Conservation (phyloP, 371 early-diverging fungal genomes). For the Smittium culicis region DNA sequence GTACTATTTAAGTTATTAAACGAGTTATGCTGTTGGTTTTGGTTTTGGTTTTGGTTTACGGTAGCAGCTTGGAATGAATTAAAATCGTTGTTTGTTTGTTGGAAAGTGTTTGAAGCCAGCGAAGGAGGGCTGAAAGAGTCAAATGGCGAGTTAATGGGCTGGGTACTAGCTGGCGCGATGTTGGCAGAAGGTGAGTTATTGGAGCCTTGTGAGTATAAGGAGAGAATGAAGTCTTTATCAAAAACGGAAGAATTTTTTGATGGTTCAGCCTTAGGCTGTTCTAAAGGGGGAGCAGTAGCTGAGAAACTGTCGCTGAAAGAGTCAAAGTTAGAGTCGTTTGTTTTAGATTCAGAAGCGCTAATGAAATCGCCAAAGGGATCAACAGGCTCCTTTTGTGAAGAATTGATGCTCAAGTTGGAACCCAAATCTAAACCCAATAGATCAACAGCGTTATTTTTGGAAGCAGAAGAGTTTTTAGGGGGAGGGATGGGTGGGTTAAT, state of each 20-base stretch:
- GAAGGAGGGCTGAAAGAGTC: neutral
- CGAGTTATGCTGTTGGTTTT: neutral
- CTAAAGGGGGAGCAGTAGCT: neutral
- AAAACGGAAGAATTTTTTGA: conserved; percentile 14
- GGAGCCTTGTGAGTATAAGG: conserved; percentile 25
- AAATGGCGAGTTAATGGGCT: neutral
- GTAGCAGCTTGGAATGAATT: neutral
- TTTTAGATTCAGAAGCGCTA: conserved; percentile 13
- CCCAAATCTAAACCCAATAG: conserved; percentile 18
- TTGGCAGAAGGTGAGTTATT: neutral
- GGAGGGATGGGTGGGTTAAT: conserved; percentile 11
- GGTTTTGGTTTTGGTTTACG: neutral
- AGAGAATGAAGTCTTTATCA: conserved; percentile 32
- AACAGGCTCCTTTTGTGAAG: conserved; percentile 5
- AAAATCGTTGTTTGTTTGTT: neutral
- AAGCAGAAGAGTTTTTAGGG: neutral
- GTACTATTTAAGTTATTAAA: neutral
- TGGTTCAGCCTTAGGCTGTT: conserved; percentile 2
- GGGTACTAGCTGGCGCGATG: neutral
- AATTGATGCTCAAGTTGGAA: conserved; percentile 9
- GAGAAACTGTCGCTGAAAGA: neutral
- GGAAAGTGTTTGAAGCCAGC: neutral
- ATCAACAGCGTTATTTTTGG: conserved; percentile 11
- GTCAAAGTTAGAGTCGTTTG: neutral
- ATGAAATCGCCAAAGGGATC: conserved; percentile 32